Evolutionary conservation across 805 yeast genomes (phyloP), one percentile per base, ranked within the genome.

Genomic region (Jamesozyma rosinii): DNA sequence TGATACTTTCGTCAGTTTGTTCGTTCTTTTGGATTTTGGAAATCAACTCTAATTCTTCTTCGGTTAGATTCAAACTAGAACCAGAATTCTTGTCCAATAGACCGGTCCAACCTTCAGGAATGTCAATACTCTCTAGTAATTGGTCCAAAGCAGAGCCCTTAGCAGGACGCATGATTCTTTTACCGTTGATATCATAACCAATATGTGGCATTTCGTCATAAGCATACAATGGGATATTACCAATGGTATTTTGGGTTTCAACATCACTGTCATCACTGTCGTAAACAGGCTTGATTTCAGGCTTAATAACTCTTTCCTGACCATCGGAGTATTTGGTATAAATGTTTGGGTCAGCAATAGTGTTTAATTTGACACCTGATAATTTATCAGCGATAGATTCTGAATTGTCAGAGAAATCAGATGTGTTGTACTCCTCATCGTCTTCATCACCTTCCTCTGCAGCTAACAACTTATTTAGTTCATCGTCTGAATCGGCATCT

Each of bases 21-120:
- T 87, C 87, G 54, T 90, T 86, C 53, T 72, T 75, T 65, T 88
- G 95, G 55, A 92, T 79, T 61, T 85, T 87, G 51, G 81, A 73
- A 58, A 92, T 85, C 49, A 92, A 74, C 52, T 89, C 95, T 57
- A 89, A 72, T 65, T 92, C 98, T 59, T 90, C 97, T 42, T 75
- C 74, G 6, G 87, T 77, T 50, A 92, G 70, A 52, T 92, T 88
- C 68, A 92, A 74, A 42, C 85, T 72, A 9, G 79, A 64, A 48
- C 98, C 99, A 5, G 97, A 87, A 56, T 80, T 75, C 57, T 85
- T 83, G 64, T 92, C 97, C 48, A 90, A 68, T 48, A 92, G 71
- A 38, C 99, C 99, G 14, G 98, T 92, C 97, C 97, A 92, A 21
- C 98, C 98, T 65, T 86, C 94, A 13, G 98, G 98, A 49, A 92